These are phyloP conservation scores for Boletus albobrunnescens DNA, from an alignment of 1,284 basidiomycete genomes.

Conservation along the genomic window DNA sequence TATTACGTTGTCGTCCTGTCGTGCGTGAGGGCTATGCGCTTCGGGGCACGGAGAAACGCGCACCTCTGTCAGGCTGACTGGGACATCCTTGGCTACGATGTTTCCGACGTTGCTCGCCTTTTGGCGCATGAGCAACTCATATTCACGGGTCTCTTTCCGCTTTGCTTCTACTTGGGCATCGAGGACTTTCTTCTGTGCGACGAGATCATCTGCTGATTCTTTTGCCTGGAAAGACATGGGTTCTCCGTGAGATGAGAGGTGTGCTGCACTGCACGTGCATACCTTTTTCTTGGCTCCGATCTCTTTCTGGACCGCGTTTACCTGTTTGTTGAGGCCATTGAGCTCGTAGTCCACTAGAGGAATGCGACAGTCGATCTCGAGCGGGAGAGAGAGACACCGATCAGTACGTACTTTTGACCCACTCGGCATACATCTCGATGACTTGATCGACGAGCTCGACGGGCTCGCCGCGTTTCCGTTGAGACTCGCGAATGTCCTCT, in stretches of 20 bases:
- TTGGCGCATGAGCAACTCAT: conserved; percentile 74
- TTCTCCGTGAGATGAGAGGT: not conserved
- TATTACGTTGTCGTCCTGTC: conserved; percentile 83
- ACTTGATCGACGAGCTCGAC: conserved; percentile 94
- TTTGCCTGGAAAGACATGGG: conserved; percentile 60
- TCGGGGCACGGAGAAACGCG: conserved; percentile 12
- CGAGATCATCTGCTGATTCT: conserved; percentile 83
- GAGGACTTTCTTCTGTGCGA: conserved; percentile 74
- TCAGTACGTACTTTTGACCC: conserved; percentile 75
- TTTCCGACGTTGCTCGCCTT: conserved; percentile 88
- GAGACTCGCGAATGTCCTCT: conserved; percentile 89
- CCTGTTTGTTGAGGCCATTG: conserved; percentile 74
- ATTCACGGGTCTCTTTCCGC: conserved; percentile 73
- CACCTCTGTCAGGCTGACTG: conserved; percentile 88
- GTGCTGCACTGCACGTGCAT: conserved; percentile 2
- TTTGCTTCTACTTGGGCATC: conserved; percentile 78
- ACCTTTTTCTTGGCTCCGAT: conserved; percentile 94
- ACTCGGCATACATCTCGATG: conserved; percentile 86
- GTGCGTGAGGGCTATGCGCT: not conserved
- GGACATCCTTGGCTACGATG: conserved; percentile 84
- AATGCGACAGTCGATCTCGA: not conserved
- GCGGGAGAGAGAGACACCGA: not conserved
- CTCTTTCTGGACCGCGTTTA: conserved; percentile 90
- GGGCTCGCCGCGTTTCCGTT: conserved; percentile 84
- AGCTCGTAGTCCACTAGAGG: conserved; percentile 78